Percentiles rank a stretch among this genome's conserved stretches.
Conservation (phyloP, 2,329 filamentous ascomycete species). For the Onygenales sp. region DNA sequence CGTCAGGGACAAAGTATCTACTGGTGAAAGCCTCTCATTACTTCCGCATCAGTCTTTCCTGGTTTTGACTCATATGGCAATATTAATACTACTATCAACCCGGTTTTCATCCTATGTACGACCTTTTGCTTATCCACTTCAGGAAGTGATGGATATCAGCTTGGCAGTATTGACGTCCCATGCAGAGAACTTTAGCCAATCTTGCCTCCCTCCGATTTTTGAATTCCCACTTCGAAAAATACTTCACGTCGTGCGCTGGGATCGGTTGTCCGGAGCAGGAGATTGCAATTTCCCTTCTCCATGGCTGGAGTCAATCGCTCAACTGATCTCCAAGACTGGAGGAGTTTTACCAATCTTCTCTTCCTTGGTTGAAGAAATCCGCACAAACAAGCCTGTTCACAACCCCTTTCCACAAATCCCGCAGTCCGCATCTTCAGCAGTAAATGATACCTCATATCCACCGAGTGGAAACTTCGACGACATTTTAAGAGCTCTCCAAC, state of each 20-base stretch:
- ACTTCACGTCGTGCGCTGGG: conserved; percentile 12
- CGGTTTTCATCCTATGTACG: conserved; percentile 24
- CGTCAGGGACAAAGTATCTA: not conserved
- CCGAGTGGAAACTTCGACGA: not conserved
- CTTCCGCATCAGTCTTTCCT: conserved; percentile 33
- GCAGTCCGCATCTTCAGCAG: not conserved
- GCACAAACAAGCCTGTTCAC: not conserved
- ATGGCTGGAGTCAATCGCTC: conserved; percentile 3
- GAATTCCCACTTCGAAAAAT: conserved; percentile 28
- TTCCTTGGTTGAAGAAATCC: conserved; percentile 3
- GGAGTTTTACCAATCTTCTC: conserved; percentile 7
- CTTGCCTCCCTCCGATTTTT: conserved; percentile 28
- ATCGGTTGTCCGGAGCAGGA: not conserved
- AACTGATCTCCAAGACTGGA: not conserved
- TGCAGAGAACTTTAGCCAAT: conserved; percentile 28
- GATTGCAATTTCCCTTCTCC: not conserved
- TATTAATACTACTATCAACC: conserved; percentile 26
- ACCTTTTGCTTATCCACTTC: conserved; percentile 24
- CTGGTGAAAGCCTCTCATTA: conserved; percentile 8
- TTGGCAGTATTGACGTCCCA: conserved; percentile 28
- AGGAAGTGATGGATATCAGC: conserved; percentile 27
- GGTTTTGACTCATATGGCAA: conserved; percentile 26
- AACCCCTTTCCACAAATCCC: not conserved
- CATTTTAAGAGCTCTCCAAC: not conserved
- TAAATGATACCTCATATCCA: not conserved